Conservation (phyloP, 306 rosid genomes). For the Inga leiocalycina region DNA sequence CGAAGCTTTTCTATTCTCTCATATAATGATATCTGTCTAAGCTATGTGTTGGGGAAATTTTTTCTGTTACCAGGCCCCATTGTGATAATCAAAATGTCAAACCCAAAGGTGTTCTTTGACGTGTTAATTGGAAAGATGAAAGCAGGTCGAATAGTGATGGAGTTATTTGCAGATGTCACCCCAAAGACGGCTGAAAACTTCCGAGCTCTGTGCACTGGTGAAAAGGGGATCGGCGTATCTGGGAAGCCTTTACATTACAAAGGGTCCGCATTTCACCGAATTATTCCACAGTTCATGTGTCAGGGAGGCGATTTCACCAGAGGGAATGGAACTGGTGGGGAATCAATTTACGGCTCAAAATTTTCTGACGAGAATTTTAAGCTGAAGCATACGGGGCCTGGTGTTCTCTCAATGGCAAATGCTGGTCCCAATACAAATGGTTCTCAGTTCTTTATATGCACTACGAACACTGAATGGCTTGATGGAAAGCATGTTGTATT, state of each 20-base stretch:
- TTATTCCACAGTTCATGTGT: conserved; percentile 82
- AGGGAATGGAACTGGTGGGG: conserved; percentile 92
- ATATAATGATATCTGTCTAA: background rate
- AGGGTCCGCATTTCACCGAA: conserved; percentile 78
- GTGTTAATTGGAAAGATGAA: conserved; percentile 72
- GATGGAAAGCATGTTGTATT: conserved; percentile 92
- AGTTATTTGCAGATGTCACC: conserved; percentile 67
- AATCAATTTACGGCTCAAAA: conserved; percentile 74
- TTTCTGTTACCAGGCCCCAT: background rate
- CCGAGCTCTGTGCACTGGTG: conserved; percentile 87
- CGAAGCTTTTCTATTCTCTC: background rate
- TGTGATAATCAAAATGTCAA: conserved; percentile 49
- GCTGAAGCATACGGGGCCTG: conserved; percentile 76
- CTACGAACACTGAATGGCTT: conserved; percentile 66
- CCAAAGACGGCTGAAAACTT: conserved; percentile 93
- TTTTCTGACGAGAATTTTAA: conserved; percentile 80
- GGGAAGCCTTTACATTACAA: conserved; percentile 77
- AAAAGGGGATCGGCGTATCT: conserved; percentile 63
- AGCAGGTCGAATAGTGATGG: conserved; percentile 82
- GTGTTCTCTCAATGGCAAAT: conserved; percentile 90
- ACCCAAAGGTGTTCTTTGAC: conserved; percentile 86
- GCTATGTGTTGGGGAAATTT: background rate
- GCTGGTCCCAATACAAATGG: conserved; percentile 78
- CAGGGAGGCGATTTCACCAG: conserved; percentile 88
- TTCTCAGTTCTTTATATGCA: conserved; percentile 85